Conservation (phyloP, 371 early-diverging fungal species). For the Blastocladiella emersonii region DNA sequence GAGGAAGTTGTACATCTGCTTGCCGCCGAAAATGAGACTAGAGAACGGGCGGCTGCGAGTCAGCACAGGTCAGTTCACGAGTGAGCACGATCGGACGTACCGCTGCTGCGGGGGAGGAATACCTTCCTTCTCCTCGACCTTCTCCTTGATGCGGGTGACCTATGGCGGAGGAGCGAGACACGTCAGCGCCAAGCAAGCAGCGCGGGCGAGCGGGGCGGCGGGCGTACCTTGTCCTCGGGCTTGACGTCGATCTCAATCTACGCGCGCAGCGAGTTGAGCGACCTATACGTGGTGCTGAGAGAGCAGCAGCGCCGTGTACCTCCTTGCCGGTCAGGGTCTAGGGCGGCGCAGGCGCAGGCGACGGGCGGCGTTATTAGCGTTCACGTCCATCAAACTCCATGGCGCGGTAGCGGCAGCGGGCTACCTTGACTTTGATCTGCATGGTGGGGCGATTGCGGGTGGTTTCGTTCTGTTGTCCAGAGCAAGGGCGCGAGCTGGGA, state of each 20-base stretch:
- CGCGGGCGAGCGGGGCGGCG: neutral
- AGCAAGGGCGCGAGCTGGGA: too few species aligned
- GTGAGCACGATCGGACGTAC: slow-evolving; percentile 9
- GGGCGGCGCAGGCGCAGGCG: slow-evolving; percentile 3
- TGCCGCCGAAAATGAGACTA: slow-evolving; percentile 79
- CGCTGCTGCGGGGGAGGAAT: slow-evolving; percentile 94
- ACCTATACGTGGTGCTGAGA: neutral
- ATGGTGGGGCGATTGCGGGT: too few species aligned
- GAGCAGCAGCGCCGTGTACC: slow-evolving; percentile 30
- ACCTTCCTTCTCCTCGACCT: slow-evolving; percentile 92
- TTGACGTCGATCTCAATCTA: slow-evolving; percentile 92
- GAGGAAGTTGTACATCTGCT: slow-evolving; percentile 65
- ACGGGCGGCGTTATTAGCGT: neutral
- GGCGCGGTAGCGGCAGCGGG: neutral
- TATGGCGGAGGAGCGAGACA: slow-evolving; percentile 10
- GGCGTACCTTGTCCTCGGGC: slow-evolving; percentile 48
- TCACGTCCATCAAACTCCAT: too few species aligned
- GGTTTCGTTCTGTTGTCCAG: too few species aligned
- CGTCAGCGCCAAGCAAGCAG: neutral
- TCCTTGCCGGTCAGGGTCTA: slow-evolving; percentile 90
- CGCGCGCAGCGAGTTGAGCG: neutral
- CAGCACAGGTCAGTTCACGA: too few species aligned
- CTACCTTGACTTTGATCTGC: slow-evolving; percentile 85
- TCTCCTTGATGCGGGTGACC: slow-evolving; percentile 82
- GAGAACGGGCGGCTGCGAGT: neutral